phyloP scores from a whole-genome alignment of 345 rosid species.

The Noccaea bulbosa region DNA sequence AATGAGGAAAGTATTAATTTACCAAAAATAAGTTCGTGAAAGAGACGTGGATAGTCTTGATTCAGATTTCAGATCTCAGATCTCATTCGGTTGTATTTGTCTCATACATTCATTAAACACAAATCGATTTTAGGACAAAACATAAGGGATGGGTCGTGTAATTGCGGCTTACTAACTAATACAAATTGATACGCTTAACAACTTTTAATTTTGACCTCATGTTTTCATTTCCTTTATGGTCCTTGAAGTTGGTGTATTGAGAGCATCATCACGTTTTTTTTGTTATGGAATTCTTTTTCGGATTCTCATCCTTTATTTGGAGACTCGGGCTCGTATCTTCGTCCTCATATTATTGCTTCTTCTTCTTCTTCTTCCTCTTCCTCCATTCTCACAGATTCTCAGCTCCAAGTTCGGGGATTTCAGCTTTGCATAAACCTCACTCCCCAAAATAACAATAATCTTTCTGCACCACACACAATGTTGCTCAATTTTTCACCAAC shows the following conservation, averaged over 20 bases:
- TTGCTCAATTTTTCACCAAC: constrained; percentile 25
- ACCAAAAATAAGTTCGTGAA: background rate
- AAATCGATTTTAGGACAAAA: too few relatives aligned
- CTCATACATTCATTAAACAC: background rate
- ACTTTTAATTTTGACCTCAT: background rate
- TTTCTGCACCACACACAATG: constrained; percentile 15
- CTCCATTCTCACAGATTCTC: background rate
- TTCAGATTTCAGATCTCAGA: too few relatives aligned
- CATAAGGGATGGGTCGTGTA: too few relatives aligned
- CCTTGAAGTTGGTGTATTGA: constrained; percentile 27
- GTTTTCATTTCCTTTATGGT: background rate
- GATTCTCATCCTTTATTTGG: background rate
- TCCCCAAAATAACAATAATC: constrained; percentile 1
- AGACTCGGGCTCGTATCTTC: background rate
- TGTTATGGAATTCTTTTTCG: background rate
- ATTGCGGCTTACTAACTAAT: too few relatives aligned
- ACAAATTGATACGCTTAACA: too few relatives aligned
- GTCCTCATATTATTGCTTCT: background rate
- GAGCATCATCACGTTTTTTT: background rate
- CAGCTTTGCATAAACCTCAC: background rate
- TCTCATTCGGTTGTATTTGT: constrained; percentile 11
- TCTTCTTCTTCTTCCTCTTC: constrained; percentile 14
- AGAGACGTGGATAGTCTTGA: background rate
- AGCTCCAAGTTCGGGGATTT: background rate
- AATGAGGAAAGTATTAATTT: background rate